A percentile compares a stretch with the other conserved stretches of the same genome.
phyloP scores from a whole-genome alignment of 257 asterid genomes.

The Solanum okadae region DNA sequence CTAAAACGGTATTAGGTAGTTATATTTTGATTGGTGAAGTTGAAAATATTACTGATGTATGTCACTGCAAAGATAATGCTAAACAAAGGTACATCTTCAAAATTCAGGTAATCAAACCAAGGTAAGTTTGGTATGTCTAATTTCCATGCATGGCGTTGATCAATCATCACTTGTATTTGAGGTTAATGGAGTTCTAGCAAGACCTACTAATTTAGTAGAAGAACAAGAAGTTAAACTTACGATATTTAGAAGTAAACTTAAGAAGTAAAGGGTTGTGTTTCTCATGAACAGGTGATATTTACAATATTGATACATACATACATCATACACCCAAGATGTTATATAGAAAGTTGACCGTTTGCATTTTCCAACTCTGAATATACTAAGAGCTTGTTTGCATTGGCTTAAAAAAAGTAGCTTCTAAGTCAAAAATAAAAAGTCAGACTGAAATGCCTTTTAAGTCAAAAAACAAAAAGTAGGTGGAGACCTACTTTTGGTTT shows the following conservation, averaged over 20 bases:
- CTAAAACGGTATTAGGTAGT: background rate
- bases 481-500: too few species aligned
- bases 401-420: too few species aligned
- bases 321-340: background rate
- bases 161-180: background rate
- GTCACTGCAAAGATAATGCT: background rate
- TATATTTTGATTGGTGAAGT: background rate
- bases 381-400: too few species aligned
- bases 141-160: background rate
- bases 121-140: background rate
- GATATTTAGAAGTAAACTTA: background rate
- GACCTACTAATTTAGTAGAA: background rate
- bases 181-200: background rate
- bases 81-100: background rate
- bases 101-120: background rate
- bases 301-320: background rate
- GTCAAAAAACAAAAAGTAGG: too few species aligned
- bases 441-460: too few species aligned
- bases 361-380: background rate
- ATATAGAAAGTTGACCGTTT: background rate
- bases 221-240: background rate
- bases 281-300: background rate
- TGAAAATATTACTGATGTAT: background rate
- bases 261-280: background rate
- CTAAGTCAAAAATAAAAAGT: too few species aligned